A percentile compares a stretch with the other conserved stretches of the same genome.
Conservation (phyloP, 176 grass and related monocot species). For the Carex pumila region DNA sequence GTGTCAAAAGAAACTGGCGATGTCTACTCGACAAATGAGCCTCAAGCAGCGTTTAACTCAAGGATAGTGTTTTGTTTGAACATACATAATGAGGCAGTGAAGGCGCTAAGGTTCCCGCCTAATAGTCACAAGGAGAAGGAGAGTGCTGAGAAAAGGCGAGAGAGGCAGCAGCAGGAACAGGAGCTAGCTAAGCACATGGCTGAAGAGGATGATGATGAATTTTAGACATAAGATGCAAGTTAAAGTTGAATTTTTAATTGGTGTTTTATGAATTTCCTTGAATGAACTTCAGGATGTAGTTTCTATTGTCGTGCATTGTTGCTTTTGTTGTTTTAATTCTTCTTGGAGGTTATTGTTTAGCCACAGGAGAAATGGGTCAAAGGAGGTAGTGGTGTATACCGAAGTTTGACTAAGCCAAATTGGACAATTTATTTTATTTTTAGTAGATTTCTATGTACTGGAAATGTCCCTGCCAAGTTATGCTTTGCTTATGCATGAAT, state of each 20-base stretch:
- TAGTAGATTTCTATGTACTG: neutral
- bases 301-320: neutral
- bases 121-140: slow-evolving; percentile 89
- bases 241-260: slow-evolving; percentile 2
- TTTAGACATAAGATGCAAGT: slow-evolving; percentile 32
- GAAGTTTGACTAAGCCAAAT: neutral
- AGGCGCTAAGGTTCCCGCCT: slow-evolving; percentile 61
- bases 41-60: slow-evolving; percentile 65
- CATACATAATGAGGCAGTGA: slow-evolving; percentile 80
- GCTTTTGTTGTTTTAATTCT: slow-evolving; percentile 5
- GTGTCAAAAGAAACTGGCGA: slow-evolving; percentile 75
- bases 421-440: neutral
- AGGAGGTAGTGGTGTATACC: neutral
- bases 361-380: neutral
- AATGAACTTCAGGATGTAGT: slow-evolving; percentile 7
- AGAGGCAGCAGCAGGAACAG: slow-evolving; percentile 85
- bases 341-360: neutral
- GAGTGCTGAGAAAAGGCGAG: slow-evolving; percentile 68
- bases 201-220: slow-evolving; percentile 81
- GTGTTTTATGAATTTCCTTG: slow-evolving; percentile 12
- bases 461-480: neutral
- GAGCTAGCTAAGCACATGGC: slow-evolving; percentile 80
- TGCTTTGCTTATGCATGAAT: neutral
- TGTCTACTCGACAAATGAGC: slow-evolving; percentile 84
- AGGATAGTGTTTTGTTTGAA: slow-evolving; percentile 87